Base-by-base conservation (phyloP, 2,329 filamentous ascomycete genomes). In the Ophiostoma ulmi region DNA sequence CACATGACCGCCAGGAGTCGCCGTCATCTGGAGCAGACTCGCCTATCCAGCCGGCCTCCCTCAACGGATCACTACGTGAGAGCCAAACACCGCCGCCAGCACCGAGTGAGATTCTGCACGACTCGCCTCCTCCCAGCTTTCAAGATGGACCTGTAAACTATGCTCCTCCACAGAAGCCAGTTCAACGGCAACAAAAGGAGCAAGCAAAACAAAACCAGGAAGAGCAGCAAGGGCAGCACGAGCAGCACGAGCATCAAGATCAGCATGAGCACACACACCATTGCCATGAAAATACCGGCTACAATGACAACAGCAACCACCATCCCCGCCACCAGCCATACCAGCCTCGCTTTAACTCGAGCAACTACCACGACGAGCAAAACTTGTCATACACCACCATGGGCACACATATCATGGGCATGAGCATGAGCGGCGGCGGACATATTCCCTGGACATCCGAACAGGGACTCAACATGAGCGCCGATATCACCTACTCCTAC, bases 401-500 rank as follows among this genome's bases (percentile, higher is more conserved):
- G 61, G 68, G 69, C 17, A 26, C n/a, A n/a, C n/a, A 63, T 10
- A 35, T 41, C 13, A 64, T 61, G 44, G 68, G 67, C 48, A 39
- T 67, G 31, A 36, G 38, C 52, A 58, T 41, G 31, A 66, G 64
- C 68, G 44, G 67, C 35, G 52, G 26, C 17, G 58, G 61, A 0
- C 61, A 38, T 17, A 64, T n/a, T 8, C 69, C 58, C 4, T 72
- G 72, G 71, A 17, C 70, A 1, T 35, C 68, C 39, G 68, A 70
- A 20, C 72, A 71, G 26, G 68, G 66, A 13, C 69, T 70, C 35
- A 64, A 38, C n/a, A 36, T 64, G 61, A 64, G 31, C 36, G 70
- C 72, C n/a, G 73, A 74, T 63, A 73, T 74, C 17, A 73, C 71
- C 0, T 83, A 83, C 74, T 80, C 78, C 0, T 80, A 81, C 71